Evolutionary conservation across 345 rosid species (phyloP).

Genomic region (Corymbia maculata): DNA sequence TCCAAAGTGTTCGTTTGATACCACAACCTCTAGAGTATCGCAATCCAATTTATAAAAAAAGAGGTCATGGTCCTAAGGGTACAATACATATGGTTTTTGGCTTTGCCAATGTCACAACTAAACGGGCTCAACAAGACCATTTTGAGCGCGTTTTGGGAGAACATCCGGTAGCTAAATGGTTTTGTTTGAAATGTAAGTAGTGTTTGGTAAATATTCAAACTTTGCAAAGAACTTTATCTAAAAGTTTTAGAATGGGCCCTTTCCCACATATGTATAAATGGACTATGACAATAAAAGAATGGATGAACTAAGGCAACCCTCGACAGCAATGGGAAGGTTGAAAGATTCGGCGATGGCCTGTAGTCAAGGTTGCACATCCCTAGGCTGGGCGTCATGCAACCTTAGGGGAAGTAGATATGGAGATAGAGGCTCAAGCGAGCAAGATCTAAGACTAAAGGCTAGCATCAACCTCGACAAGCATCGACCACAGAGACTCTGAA

Average conservation of each 20-base stretch:
- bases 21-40: not conserved
- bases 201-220: not conserved
- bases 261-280: no score
- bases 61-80: not conserved
- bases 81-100: not conserved
- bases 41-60: no score
- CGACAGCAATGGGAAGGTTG: not conserved
- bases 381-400: not conserved
- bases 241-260: not conserved
- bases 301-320: not conserved
- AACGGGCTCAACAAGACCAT: not conserved
- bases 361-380: fast-evolving
- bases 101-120: not conserved
- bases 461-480: fast-evolving
- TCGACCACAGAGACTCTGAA: fast-evolving
- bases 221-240: not conserved
- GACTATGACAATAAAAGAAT: not conserved
- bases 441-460: not conserved
- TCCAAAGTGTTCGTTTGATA: not conserved
- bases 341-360: not conserved
- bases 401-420: not conserved
- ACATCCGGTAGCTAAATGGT: not conserved
- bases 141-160: not conserved
- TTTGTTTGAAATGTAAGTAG: not conserved
- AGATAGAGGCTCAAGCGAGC: not conserved